A percentile compares a stretch with the other conserved stretches of the same genome.
Evolutionary conservation across 2,329 filamentous ascomycete species (phyloP).

Genomic region (Penicillium concentricum): DNA sequence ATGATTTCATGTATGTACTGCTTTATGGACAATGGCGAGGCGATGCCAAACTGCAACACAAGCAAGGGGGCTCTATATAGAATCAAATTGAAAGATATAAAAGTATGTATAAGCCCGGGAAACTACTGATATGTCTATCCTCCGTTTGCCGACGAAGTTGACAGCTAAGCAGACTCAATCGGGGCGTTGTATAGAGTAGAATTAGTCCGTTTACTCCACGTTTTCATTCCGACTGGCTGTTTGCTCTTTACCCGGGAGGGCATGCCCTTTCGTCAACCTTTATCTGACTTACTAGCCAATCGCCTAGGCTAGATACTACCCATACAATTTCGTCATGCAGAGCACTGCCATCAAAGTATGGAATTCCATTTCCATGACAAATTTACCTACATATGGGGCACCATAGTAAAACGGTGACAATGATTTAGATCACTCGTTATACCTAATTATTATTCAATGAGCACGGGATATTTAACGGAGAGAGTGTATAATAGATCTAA

Average conservation of each 20-base stretch:
- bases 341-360: neutral
- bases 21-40: neutral
- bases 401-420: too few species aligned
- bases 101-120: too few species aligned
- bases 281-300: neutral
- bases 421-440: too few species aligned
- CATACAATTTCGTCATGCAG: neutral
- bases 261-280: neutral
- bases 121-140: neutral
- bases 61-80: too few species aligned
- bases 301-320: neutral
- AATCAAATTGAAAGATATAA: too few species aligned
- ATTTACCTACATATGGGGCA: too few species aligned
- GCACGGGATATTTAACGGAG: too few species aligned
- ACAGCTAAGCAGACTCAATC: neutral
- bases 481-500: too few species aligned
- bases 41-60: neutral
- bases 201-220: neutral
- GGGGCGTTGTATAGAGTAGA: rapidly evolving
- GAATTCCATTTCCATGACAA: too few species aligned
- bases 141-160: neutral
- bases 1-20: neutral
- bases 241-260: neutral
- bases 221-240: neutral
- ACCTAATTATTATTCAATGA: too few species aligned